Conservation (phyloP, 2,329 filamentous ascomycete genomes). For the Epichloe sp. region DNA sequence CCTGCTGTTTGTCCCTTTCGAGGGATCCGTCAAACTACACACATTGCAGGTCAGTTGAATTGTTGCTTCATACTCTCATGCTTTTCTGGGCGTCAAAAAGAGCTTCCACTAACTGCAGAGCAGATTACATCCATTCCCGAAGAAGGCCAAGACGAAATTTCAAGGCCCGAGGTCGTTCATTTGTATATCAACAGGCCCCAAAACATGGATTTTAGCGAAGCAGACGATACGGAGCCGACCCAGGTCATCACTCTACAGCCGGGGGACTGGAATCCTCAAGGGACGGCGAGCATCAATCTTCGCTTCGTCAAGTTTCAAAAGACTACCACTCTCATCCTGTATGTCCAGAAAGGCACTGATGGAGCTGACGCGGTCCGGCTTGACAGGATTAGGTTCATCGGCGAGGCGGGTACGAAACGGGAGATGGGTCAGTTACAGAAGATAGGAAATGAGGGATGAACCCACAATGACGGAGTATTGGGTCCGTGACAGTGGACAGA, state of each 20-base stretch:
- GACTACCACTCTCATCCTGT: slow-evolving; percentile 73
- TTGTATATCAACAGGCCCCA: slow-evolving; percentile 81
- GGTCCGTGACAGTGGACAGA: background rate
- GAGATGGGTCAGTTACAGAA: slow-evolving; percentile 94
- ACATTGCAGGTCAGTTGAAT: slow-evolving; percentile 47
- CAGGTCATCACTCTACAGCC: slow-evolving; percentile 65
- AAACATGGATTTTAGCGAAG: slow-evolving; percentile 90
- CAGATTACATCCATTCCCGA: slow-evolving; percentile 74
- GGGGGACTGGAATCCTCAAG: slow-evolving; percentile 68
- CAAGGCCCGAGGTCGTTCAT: slow-evolving; percentile 71
- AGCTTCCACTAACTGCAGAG: background rate
- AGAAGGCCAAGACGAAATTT: slow-evolving; percentile 57
- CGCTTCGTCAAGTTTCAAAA: slow-evolving; percentile 98
- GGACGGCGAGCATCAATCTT: slow-evolving; percentile 58
- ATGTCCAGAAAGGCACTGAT: slow-evolving; percentile 75
- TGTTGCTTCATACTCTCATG: background rate
- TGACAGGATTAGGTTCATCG: slow-evolving; percentile 67
- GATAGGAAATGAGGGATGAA: slow-evolving; percentile 60
- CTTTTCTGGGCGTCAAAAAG: background rate
- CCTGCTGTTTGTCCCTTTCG: slow-evolving; percentile 84
- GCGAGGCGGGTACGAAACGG: slow-evolving; percentile 81
- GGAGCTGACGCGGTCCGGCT: slow-evolving; percentile 76
- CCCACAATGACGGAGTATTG: background rate
- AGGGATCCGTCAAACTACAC: slow-evolving; percentile 78
- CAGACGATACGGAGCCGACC: slow-evolving; percentile 70